A percentile compares a stretch with the other conserved stretches of the same genome.
Evolutionary conservation across 2,329 filamentous ascomycete genomes (phyloP).

Genomic region (Alternaria atra): DNA sequence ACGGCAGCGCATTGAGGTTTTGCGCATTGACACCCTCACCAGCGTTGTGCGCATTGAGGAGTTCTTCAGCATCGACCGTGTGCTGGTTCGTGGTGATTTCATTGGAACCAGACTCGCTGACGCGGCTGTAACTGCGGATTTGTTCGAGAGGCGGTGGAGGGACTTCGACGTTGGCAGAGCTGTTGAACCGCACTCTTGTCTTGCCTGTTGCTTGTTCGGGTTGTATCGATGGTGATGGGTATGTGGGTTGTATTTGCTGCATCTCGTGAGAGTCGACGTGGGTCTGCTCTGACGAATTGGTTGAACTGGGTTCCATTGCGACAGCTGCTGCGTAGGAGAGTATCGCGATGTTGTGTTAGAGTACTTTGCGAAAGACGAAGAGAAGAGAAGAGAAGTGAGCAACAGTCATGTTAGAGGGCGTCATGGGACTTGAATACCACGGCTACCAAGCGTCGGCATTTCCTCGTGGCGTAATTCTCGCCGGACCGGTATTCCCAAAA

Average conservation of each 20-base stretch:
- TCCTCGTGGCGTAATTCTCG: constrained; percentile 3
- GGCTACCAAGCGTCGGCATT: constrained; percentile 3
- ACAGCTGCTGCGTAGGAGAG: neutral
- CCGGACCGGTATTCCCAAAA: constrained; percentile 7
- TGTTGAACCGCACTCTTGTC: constrained; percentile 40
- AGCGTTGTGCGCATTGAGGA: constrained; percentile 30
- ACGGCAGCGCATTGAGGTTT: neutral
- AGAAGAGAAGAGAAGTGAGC: neutral
- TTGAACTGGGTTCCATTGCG: constrained; percentile 29
- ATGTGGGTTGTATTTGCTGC: constrained; percentile 8
- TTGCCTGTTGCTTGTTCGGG: constrained; percentile 23
- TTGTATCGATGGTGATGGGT: constrained; percentile 20
- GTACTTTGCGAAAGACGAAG: neutral
- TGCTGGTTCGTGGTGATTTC: constrained; percentile 22
- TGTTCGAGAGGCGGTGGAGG: constrained; percentile 18
- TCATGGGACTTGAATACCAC: constrained; percentile 3
- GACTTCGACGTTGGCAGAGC: constrained; percentile 35
- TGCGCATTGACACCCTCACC: constrained; percentile 7
- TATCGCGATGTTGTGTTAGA: neutral
- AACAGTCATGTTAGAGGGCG: neutral
- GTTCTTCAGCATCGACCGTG: constrained; percentile 32
- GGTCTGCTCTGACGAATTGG: constrained; percentile 22
- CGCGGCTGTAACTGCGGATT: constrained; percentile 20
- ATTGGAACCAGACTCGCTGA: constrained; percentile 24
- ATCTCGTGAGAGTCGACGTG: constrained; percentile 22